phyloP scores from a whole-genome alignment of 1,284 basidiomycete species.

The Xerocomus cyaneibrunnescens region DNA sequence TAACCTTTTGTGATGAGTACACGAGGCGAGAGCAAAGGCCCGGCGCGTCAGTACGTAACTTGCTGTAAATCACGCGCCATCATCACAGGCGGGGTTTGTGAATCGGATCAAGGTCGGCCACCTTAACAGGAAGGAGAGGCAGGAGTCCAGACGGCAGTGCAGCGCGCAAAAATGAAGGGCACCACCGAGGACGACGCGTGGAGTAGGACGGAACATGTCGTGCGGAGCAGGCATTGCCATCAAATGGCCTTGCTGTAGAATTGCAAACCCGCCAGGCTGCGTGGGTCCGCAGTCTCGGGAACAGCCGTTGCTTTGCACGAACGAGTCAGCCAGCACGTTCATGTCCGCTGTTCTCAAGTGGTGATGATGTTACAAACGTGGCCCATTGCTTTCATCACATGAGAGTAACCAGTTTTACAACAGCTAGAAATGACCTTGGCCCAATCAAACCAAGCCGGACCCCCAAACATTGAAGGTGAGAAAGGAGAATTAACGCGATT shows the following conservation, averaged over 20 bases:
- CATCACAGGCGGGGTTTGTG: background rate
- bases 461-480: background rate
- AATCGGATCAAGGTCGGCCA: background rate
- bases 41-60: slow-evolving; percentile 5
- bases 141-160: background rate
- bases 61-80: slow-evolving; percentile 20
- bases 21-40: slow-evolving; percentile 1
- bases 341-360: too few species aligned
- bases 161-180: background rate
- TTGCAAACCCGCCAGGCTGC: too few species aligned
- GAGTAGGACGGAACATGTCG: background rate
- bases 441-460: background rate
- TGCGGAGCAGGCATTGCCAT: background rate
- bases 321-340: too few species aligned
- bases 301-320: background rate
- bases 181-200: too few species aligned
- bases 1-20: background rate
- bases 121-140: background rate
- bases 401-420: slow-evolving; percentile 4
- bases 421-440: background rate
- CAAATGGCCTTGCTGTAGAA: too few species aligned
- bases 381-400: background rate
- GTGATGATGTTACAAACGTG: background rate
- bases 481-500: slow-evolving; percentile 6
- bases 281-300: background rate